Percentiles rank a stretch among this genome's conserved stretches.
phyloP scores from a whole-genome alignment of 2,329 filamentous ascomycete species.

The Teratosphaeria pseudoeucalypti region DNA sequence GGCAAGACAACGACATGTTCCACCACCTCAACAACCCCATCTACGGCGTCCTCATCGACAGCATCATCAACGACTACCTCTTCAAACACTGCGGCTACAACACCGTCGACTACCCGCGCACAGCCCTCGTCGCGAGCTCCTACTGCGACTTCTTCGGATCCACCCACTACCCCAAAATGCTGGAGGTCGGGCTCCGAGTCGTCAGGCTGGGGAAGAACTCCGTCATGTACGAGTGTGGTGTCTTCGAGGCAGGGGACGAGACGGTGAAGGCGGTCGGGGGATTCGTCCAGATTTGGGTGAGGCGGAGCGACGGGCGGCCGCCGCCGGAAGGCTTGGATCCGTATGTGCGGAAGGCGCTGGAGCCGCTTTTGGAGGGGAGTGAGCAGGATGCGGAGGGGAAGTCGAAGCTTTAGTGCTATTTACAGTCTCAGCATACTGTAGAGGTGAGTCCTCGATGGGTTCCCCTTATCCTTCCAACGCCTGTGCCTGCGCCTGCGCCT shows the following conservation, averaged over 20 bases:
- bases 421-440: too few relatives aligned
- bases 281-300: conserved; percentile 59
- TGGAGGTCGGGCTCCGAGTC: conserved; percentile 73
- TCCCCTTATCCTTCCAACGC: too few relatives aligned
- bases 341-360: conserved; percentile 40
- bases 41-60: conserved; percentile 51
- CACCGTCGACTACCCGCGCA: conserved; percentile 59
- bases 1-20: conserved; percentile 93
- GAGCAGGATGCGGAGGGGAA: conserved; percentile 12
- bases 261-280: conserved; percentile 74
- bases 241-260: conserved; percentile 67
- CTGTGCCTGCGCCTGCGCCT: too few relatives aligned
- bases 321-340: conserved; percentile 52
- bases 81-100: conserved; percentile 66
- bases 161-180: conserved; percentile 68
- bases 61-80: conserved; percentile 79
- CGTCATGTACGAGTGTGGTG: conserved; percentile 78
- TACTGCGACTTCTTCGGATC: conserved; percentile 72
- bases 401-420: conserved; percentile 9
- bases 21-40: conserved; percentile 54
- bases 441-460: too few relatives aligned
- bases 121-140: conserved; percentile 75
- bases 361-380: conserved; percentile 17
- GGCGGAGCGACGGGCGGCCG: conserved; percentile 60
- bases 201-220: conserved; percentile 77